Base-by-base conservation (phyloP, 768 basidiomycete species). In the Phylloporus arenicola region DNA sequence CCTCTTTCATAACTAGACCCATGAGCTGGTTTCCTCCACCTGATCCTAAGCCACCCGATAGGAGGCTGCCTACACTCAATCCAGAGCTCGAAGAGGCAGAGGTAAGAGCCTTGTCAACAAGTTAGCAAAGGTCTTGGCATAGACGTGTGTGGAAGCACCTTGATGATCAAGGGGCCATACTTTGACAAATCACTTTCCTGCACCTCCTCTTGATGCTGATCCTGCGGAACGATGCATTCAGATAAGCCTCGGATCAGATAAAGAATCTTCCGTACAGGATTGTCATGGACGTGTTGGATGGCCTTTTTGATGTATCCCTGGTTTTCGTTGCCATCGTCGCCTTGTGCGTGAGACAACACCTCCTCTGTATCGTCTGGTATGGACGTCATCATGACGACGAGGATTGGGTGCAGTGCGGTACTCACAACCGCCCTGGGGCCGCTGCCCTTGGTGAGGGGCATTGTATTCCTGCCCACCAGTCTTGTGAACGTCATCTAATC, bases 1-100 rank as follows among this genome's bases (percentile, higher is more conserved):
- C 86, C 57, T 94, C 85, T 0, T 81, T 80, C 89, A 95, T 91
- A 4, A 92, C 92, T 67, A 91, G 68, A 60, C 86, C 86, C 68
- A 95, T 83, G 52, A 94, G 71, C 65, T 93, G 66, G 34, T 80
- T 81, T 47, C 62, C 64, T 78, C 74, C 44, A 73, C 75, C 41
- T 74, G 70, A 24, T 72, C 76, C 7, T 77, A 68, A 24, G 31
- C 64, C 70, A 17, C 65, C 69, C 14, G 63, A 59, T 16, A 54
- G 17, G 37, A 63, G 57, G 14, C 63, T 59, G 27, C 62, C 44
- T 6, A 57, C 17, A 27, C 69, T 53, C 2, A 69, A 33, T 16
- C 84, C 79, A 4, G 57, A 54, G 12, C 50, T 50, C 29, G 60
- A 54, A 10, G 29, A 30, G 33, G 38, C 19, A 1, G 57, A 47